phyloP scores from a whole-genome alignment of 768 basidiomycete species.

The Kondoa subrosea region DNA sequence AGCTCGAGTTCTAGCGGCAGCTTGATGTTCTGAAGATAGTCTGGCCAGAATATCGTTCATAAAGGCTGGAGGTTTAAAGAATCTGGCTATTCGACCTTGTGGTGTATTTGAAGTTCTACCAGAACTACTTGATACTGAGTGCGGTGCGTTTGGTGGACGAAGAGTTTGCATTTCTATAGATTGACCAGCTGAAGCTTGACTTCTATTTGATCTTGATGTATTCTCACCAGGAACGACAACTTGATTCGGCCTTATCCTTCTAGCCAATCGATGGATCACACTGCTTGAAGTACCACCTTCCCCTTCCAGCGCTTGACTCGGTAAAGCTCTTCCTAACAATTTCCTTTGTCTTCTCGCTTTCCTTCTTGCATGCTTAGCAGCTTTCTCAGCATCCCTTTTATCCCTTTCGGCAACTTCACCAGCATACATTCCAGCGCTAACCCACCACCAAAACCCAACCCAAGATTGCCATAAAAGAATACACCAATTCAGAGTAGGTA shows the following conservation, averaged over 20 bases:
- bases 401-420: conserved; percentile 10
- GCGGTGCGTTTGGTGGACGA: not conserved
- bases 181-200: too few species aligned
- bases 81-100: not conserved
- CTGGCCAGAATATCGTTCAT: not conserved
- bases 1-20: not conserved
- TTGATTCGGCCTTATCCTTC: not conserved
- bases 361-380: too few species aligned
- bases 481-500: conserved; percentile 73
- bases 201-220: not conserved
- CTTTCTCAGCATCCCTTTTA: not conserved
- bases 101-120: not conserved
- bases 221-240: not conserved
- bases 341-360: not conserved
- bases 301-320: not conserved
- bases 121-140: not conserved
- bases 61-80: not conserved
- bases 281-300: not conserved
- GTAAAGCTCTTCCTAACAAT: not conserved
- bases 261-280: not conserved
- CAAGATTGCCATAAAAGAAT: conserved; percentile 85
- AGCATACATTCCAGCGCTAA: conserved; percentile 18
- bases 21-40: not conserved
- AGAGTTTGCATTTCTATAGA: not conserved
- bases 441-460: conserved; percentile 29